Evolutionary conservation across 805 yeast species (phyloP).

Genomic region (Saturnispora ahearnii): DNA sequence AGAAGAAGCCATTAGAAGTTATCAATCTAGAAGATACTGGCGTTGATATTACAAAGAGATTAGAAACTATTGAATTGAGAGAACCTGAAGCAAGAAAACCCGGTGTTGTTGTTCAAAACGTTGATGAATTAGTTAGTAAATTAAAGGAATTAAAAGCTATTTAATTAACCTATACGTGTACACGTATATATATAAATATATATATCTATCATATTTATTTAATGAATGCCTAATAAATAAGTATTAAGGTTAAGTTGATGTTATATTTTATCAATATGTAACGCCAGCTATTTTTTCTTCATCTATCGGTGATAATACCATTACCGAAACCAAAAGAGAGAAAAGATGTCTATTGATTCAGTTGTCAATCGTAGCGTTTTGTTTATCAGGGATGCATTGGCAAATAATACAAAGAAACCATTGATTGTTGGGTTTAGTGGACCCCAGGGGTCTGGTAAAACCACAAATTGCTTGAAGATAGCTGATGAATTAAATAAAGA

Average conservation of each 20-base stretch:
- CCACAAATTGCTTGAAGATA: conserved; percentile 42
- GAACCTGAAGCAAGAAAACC: conserved; percentile 81
- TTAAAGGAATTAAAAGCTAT: conserved; percentile 70
- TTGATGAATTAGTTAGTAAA: conserved; percentile 73
- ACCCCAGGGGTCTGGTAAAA: conserved; percentile 77
- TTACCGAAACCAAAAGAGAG: no score
- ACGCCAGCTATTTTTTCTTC: background rate
- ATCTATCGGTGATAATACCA: background rate
- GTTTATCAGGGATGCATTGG: conserved; percentile 24
- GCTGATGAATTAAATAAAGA: conserved; percentile 24
- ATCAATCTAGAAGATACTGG: conserved; percentile 59
- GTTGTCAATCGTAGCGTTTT: conserved; percentile 7
- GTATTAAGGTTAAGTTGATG: no score
- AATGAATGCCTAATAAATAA: background rate
- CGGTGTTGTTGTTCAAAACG: conserved; percentile 71
- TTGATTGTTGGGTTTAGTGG: conserved; percentile 53
- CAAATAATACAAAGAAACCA: conserved; percentile 16
- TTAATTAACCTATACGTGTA: conserved; percentile 24
- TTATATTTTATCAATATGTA: no score
- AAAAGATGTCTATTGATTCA: background rate
- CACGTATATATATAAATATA: background rate
- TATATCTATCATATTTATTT: background rate
- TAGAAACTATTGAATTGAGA: conserved; percentile 62
- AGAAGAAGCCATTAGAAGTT: conserved; percentile 83
- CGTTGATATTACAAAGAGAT: conserved; percentile 52